Evolutionary conservation across 2,329 filamentous ascomycete species (phyloP).

Genomic region (Hypoxylon sp.): DNA sequence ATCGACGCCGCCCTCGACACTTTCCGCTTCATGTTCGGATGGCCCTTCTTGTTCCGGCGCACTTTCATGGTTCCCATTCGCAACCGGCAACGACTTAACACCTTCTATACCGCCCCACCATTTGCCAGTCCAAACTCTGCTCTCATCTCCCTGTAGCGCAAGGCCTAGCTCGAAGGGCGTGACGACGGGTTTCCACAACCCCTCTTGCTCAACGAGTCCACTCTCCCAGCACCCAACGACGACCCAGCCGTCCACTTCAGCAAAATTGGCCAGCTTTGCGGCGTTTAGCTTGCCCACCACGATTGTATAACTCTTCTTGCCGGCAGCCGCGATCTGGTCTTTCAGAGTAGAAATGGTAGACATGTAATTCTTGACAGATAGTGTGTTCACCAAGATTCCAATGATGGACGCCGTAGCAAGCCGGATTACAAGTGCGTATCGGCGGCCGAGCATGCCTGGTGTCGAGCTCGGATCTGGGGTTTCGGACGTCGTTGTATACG

Average conservation of each 20-base stretch:
- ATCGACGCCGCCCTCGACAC: conserved; percentile 63
- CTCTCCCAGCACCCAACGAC: conserved; percentile 99
- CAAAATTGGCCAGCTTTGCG: conserved; percentile 96
- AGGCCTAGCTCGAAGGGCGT: conserved; percentile 95
- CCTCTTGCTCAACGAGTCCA: conserved; percentile 88
- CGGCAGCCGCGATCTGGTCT: conserved; percentile 79
- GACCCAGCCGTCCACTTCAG: conserved; percentile 95
- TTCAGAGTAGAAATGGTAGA: conserved; percentile 82
- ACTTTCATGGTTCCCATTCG: conserved; percentile 50
- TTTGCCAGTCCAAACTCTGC: conserved; percentile 86
- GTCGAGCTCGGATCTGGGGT: conserved; percentile 60
- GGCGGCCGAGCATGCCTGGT: conserved; percentile 77
- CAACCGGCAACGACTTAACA: conserved; percentile 64
- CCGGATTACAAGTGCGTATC: conserved; percentile 88
- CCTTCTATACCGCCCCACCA: conserved; percentile 91
- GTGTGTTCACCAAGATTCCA: conserved; percentile 95
- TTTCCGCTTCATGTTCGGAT: conserved; percentile 40
- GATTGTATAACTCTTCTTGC: conserved; percentile 96
- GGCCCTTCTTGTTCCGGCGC: conserved; percentile 34
- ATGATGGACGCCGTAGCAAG: conserved; percentile 87
- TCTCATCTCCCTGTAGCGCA: conserved; percentile 80
- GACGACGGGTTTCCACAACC: conserved; percentile 89
- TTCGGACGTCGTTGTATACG: conserved; percentile 63
- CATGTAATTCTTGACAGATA: conserved; percentile 92
- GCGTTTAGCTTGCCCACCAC: conserved; percentile 97